Evolutionary conservation across 371 early-diverging fungal species (phyloP), one percentile per base, ranked within the genome.

Genomic region (Nematocida minor): DNA sequence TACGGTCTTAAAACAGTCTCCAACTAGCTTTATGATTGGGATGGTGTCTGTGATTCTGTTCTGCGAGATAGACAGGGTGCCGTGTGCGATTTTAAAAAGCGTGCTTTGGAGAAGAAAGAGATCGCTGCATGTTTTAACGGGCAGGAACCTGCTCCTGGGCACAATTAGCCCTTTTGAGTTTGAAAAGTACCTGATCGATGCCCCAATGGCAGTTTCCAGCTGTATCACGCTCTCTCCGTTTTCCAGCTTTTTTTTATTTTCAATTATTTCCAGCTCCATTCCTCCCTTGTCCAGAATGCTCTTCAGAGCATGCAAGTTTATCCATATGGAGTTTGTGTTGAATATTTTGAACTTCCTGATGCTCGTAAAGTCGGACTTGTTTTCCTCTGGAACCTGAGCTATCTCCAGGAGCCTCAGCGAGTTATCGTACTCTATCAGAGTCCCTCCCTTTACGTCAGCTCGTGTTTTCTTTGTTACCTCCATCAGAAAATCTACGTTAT

Each of bases 281-380:
- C 87, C 88, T 55, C 88, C 87, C 67, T 91, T 87, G 64, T 91
- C 90, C 62, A 95, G 87, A 7, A 94, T 86, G 54, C 94, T 90
- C 88, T 95, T 95, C 83, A 98, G 89, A 18, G 94, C 93, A 87
- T 90, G 91, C 74, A 95, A 85, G 81, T 89, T 90, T 80, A 98
- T 90, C 97, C 97, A 98, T 82, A 95, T 82, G 87, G 95, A 95
- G 89, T 98, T 98, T 71, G 99, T 98, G 89, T 98, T 98, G 89
- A 98, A 97, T 82, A 98, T 96, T 89, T 94, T 93, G 88, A 97
- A 98, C 87, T 97, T 97, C 84, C 94, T 94, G 85, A 98, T 89
- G 69, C 93, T 92, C 84, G 96, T 97, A 87, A 98, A 98, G 81
- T 98, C 98, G 80, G 84, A 70, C 68, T 94, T 91, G 80, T 94